A percentile compares a stretch with the other conserved stretches of the same genome.
phyloP scores from a whole-genome alignment of 2,329 filamentous ascomycete genomes.

The Aureobasidium vineae region DNA sequence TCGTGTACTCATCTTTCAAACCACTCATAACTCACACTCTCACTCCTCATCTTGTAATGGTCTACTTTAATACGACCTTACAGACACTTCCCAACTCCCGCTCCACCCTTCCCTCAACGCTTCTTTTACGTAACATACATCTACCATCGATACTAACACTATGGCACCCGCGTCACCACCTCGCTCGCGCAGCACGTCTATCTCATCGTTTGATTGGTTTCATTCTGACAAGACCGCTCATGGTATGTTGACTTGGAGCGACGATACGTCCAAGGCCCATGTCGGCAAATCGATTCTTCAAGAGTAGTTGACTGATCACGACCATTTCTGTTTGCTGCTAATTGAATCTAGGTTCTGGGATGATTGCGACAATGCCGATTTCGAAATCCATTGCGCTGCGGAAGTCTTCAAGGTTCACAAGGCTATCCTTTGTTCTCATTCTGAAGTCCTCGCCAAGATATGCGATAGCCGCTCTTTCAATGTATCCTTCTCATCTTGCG shows the following conservation, averaged over 20 bases:
- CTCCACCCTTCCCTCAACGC: not conserved
- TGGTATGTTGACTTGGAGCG: not conserved
- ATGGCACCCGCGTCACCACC: not conserved
- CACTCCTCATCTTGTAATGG: not conserved
- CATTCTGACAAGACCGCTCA: not conserved
- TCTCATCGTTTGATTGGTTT: not conserved
- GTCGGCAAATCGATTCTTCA: not conserved
- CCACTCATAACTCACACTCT: not conserved
- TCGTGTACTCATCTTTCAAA: too few species aligned
- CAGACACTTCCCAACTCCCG: not conserved
- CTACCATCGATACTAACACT: too few species aligned
- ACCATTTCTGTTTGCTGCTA: not conserved
- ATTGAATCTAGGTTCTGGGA: not conserved
- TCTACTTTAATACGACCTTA: not conserved
- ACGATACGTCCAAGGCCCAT: not conserved
- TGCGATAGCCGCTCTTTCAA: not conserved
- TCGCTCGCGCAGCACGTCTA: not conserved
- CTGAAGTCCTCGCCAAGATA: not conserved
- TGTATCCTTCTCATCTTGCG: not conserved
- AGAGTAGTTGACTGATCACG: not conserved
- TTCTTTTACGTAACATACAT: not conserved
- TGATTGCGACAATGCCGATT: not conserved
- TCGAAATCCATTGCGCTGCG: not conserved
- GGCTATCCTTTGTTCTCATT: not conserved
- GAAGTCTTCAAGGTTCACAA: slow-evolving; percentile 1